phyloP scores from a whole-genome alignment of 257 asterid genomes.

The Solanum paucissectum region DNA sequence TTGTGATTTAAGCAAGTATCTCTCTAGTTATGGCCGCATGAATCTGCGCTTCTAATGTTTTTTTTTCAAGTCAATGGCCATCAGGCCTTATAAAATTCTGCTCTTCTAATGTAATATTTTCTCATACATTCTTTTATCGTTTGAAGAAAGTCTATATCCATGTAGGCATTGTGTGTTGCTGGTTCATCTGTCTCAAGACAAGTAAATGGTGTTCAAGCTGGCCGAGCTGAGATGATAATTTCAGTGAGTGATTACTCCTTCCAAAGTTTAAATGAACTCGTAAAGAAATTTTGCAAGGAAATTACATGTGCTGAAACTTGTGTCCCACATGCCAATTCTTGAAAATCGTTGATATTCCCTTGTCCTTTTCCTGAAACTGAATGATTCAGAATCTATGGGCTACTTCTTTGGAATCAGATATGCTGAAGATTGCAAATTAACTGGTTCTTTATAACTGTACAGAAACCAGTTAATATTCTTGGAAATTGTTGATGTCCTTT shows the following conservation, averaged over 20 bases:
- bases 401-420: background rate
- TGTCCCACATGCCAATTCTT: background rate
- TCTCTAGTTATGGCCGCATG: background rate
- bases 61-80: background rate
- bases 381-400: background rate
- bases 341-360: background rate
- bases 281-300: background rate
- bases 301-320: background rate
- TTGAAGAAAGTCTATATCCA: background rate
- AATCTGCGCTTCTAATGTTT: background rate
- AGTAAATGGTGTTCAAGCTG: conserved; percentile 70
- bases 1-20: background rate
- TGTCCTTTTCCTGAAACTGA: background rate
- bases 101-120: background rate
- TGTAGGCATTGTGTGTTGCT: conserved; percentile 72
- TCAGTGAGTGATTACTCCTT: conserved; percentile 48
- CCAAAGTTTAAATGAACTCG: background rate
- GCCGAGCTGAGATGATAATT: conserved; percentile 91
- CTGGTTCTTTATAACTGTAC: conserved; percentile 2
- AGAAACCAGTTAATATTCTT: background rate
- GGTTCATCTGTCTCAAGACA: conserved; percentile 53
- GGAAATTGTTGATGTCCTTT: background rate
- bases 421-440: conserved; percentile 5
- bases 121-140: background rate
- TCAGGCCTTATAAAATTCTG: background rate